Evolutionary conservation across 2,329 filamentous ascomycete species (phyloP).

Genomic region (Trichothecium roseum): DNA sequence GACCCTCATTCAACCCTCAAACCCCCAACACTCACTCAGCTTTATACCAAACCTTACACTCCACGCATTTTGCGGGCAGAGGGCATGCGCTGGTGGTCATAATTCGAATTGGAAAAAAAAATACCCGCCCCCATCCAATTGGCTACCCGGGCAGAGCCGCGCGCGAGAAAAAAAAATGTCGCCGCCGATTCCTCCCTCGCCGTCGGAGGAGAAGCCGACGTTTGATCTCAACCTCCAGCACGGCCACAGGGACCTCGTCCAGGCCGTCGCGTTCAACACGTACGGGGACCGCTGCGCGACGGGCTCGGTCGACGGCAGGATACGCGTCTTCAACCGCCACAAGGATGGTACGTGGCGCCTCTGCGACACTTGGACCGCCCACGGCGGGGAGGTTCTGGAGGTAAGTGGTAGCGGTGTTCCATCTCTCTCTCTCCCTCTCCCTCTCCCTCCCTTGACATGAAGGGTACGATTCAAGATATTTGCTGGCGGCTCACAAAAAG

Average conservation of each 20-base stretch:
- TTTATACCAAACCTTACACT: neutral
- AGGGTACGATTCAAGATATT: slow-evolving; percentile 1
- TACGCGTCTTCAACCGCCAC: slow-evolving; percentile 83
- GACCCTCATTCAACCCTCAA: too few relatives aligned
- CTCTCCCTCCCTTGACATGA: slow-evolving; percentile 2
- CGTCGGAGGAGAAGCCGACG: slow-evolving; percentile 32
- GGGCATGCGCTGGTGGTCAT: too few relatives aligned
- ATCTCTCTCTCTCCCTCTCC: slow-evolving; percentile 3
- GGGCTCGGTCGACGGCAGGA: slow-evolving; percentile 82
- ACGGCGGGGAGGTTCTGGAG: slow-evolving; percentile 83
- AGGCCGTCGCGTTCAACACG: slow-evolving; percentile 80
- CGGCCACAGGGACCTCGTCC: slow-evolving; percentile 70
- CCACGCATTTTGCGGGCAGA: too few relatives aligned
- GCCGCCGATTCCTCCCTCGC: slow-evolving; percentile 21
- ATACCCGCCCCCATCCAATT: too few relatives aligned
- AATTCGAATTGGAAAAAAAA: too few relatives aligned
- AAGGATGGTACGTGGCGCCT: slow-evolving; percentile 68
- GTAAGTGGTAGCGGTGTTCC: slow-evolving; percentile 34
- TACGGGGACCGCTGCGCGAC: slow-evolving; percentile 89
- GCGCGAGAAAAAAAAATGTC: slow-evolving; percentile 10
- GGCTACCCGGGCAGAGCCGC: too few relatives aligned
- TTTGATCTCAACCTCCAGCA: slow-evolving; percentile 58
- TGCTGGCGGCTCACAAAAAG: slow-evolving; percentile 4
- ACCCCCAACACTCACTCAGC: slow-evolving; percentile 3
- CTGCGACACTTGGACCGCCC: slow-evolving; percentile 81